Evolutionary conservation across 805 yeast species (phyloP), one percentile per base, ranked within the genome.

Genomic region (Myxozyma nipponensis): DNA sequence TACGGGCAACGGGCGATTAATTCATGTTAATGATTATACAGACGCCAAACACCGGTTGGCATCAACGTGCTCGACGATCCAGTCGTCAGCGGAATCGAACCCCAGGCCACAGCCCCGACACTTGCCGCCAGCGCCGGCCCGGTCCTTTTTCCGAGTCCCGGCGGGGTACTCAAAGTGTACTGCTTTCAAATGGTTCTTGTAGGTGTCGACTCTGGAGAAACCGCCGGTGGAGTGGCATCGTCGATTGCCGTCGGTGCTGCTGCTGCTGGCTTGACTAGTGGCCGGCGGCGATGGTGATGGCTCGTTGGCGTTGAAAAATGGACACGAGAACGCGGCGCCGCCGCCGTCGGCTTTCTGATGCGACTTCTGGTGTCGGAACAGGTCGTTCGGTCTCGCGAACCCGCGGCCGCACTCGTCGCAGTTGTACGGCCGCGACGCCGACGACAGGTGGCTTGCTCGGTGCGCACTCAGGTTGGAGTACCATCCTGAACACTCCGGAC

Each of bases 191-290:
- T 89, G 97, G 68, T 89, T 89, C 64, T 89, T 89, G 70, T 80
- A 89, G 3, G 97, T 89, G 65, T 89, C 97, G 65, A 96, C 85
- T 44, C 97, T 75, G 10, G 89, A 81, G 62, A 89, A 89, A 26
- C 85, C 82, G 3, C 97, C 97, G 5, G 87, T 79, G 47, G 79
- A 78, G 65, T 89, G 97, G 64, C 96, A 88, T 40, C 61, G 32
- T 28, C 32, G 32, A 28, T 28, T 28, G 32, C 7, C 13, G 13
- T n/a, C n/a, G n/a, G n/a, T n/a, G n/a, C n/a, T n/a, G n/a, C n/a
- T n/a, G n/a, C n/a, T n/a, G n/a, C n/a, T n/a, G n/a, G n/a, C n/a
- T n/a, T n/a, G n/a, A n/a, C n/a, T n/a, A n/a, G n/a, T n/a, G n/a
- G n/a, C n/a, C n/a, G n/a, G n/a, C n/a, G n/a, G n/a, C n/a, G n/a